A percentile compares a stretch with the other conserved stretches of the same genome.
Conservation (phyloP, 2,329 filamentous ascomycete genomes). For the Orbilia ellipsospora region DNA sequence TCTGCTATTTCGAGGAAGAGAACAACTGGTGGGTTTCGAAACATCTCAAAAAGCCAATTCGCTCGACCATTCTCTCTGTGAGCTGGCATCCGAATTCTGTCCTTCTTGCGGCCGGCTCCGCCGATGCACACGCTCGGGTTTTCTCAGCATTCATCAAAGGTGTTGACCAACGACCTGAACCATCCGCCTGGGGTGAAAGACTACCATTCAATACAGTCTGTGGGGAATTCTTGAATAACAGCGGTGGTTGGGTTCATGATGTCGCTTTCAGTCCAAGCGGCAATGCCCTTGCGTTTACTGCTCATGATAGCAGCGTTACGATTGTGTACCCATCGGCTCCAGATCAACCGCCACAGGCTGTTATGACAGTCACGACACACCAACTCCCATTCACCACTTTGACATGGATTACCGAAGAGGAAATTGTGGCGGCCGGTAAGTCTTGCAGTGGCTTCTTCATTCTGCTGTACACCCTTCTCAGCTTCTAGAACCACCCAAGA, state of each 20-base stretch:
- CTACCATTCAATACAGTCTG: constrained; percentile 98
- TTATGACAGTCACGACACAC: constrained; percentile 89
- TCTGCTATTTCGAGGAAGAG: constrained; percentile 99
- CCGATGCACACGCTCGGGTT: constrained; percentile 93
- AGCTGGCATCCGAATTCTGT: constrained; percentile 99
- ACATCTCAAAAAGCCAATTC: constrained; percentile 98
- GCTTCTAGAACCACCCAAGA: constrained; percentile 35
- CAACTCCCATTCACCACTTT: constrained; percentile 91
- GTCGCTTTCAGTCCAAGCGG: constrained; percentile 93
- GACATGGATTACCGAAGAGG: constrained; percentile 89
- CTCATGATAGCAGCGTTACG: constrained; percentile 95
- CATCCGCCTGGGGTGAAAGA: constrained; percentile 91
- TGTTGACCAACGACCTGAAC: constrained; percentile 84
- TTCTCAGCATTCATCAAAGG: constrained; percentile 98
- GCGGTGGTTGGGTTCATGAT: constrained; percentile 94
- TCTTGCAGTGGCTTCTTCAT: constrained; percentile 66
- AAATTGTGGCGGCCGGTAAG: constrained; percentile 95
- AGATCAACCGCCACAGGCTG: constrained; percentile 88
- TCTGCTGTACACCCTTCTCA: constrained; percentile 25
- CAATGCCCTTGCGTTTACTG: constrained; percentile 90
- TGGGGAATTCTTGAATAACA: constrained; percentile 94
- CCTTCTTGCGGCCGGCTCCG: constrained; percentile 92
- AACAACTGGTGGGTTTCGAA: constrained; percentile 99
- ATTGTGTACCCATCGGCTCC: constrained; percentile 93
- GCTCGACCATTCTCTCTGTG: constrained; percentile 93